phyloP scores from a whole-genome alignment of 2,329 filamentous ascomycete genomes.

The Clarireedia homoeocarpa region DNA sequence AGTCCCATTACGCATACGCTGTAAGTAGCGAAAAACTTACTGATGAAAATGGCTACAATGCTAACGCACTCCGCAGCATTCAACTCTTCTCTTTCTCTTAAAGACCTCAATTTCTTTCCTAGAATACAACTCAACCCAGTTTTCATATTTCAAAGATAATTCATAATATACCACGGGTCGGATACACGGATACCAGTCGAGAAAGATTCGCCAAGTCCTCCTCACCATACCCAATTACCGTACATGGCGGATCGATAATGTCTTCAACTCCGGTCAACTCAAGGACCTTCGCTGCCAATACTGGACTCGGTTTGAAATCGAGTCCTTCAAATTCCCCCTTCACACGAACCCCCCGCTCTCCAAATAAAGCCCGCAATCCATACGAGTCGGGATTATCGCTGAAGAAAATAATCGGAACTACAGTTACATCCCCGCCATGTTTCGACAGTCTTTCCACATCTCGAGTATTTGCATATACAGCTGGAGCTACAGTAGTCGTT shows the following conservation, averaged over 20 bases:
- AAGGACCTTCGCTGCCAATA: constrained; percentile 27
- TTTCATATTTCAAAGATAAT: not conserved
- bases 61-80: not conserved
- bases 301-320: constrained; percentile 43
- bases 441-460: constrained; percentile 73
- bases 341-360: constrained; percentile 55
- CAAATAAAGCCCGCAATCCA: constrained; percentile 38
- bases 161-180: not conserved
- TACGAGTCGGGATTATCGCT: constrained; percentile 60
- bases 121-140: too few relatives aligned
- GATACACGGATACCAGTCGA: not conserved
- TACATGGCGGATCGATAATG: constrained; percentile 26
- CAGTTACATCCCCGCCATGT: constrained; percentile 73
- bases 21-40: not conserved
- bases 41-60: not conserved
- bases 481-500: constrained; percentile 88
- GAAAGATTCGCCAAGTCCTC: not conserved
- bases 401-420: constrained; percentile 84
- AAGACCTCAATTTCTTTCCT: not conserved
- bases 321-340: constrained; percentile 74
- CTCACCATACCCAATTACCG: not conserved
- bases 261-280: constrained; percentile 28
- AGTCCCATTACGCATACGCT: not conserved
- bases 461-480: constrained; percentile 75
- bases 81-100: not conserved